Evolutionary conservation across 75 land plant genomes (phyloP).

Genomic region (Larix kaempferi): DNA sequence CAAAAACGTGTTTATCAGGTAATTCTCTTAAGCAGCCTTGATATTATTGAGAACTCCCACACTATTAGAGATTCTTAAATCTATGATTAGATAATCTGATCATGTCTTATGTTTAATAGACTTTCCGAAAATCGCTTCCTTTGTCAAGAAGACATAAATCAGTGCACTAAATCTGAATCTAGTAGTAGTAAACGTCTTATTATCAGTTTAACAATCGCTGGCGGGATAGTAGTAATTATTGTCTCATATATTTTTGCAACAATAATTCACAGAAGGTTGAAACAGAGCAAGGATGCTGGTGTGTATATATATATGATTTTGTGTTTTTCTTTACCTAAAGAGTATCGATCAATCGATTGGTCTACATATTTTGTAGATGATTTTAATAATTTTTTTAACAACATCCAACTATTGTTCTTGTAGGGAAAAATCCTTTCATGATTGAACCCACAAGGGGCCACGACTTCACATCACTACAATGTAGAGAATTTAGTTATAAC

Average conservation of each 20-base stretch:
- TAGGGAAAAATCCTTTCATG: not conserved
- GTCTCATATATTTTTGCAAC: too few relatives aligned
- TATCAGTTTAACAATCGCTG: not conserved
- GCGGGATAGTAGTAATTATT: not conserved
- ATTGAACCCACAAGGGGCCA: not conserved
- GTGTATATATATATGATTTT: not conserved
- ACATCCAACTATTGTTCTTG: not conserved
- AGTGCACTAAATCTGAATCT: not conserved
- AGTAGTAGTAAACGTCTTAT: not conserved
- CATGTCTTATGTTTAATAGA: not conserved
- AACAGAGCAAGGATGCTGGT: not conserved
- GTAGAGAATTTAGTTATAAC: slow-evolving; percentile 11
- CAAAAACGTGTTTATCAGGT: not conserved
- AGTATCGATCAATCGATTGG: not conserved
- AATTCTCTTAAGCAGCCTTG: not conserved
- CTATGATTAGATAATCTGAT: not conserved
- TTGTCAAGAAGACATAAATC: not conserved
- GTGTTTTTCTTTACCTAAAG: not conserved
- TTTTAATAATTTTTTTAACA: not conserved
- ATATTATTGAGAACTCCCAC: not conserved
- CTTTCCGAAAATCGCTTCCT: not conserved
- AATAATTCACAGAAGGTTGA: not conserved
- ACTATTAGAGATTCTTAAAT: not conserved
- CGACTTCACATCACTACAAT: not conserved
- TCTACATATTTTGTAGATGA: not conserved